Evolutionary conservation across 805 yeast genomes (phyloP), one percentile per base, ranked within the genome.

Genomic region (Metschnikowia proteae): DNA sequence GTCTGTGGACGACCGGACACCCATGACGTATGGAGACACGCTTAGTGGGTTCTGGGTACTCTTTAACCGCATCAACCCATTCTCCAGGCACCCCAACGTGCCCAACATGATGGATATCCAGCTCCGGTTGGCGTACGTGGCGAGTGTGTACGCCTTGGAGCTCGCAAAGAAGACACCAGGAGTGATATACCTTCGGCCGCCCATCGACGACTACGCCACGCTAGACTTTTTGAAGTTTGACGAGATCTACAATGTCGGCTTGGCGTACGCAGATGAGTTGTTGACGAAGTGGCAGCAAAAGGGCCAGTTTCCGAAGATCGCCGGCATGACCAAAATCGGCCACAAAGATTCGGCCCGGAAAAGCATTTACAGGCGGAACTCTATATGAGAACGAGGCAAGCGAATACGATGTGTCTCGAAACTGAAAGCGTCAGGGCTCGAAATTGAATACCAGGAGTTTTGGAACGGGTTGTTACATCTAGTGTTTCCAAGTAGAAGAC

Each of bases 41-140:
- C 71, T 94, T 43, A 86, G 94, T 50, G 99, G 99, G 1, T 73
- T 84, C 34, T 91, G 98, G 97, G 96, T 88, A 6, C 60, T 94
- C 5, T 65, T 88, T 48, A 90, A 90, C 65, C 74, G 95, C 43
- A 81, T 91, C 83, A 92, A 94, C 61, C 96, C 96, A 5, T 91
- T 92, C 60, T 87, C 96, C 0, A 73, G 75, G 9, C 85, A 85
- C 58, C 96, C 97, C 3, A 85, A 86, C 63, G 87, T 89, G 4
- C 99, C 99, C 3, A 87, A 86, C 47, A 83, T 94, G 87, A 89
- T 96, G 55, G 99, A 92, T 62, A 89, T 92, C 50, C 99, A 92
- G 68, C 78, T 89, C 71, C 75, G 98, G 48, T 71, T 92, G 51
- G 96, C 97, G 0, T 92, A 94, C 64, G 99, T 92, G 35, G 88